Evolutionary conservation across 2,329 filamentous ascomycete species (phyloP), one percentile per base, ranked within the genome.

Genomic region (Xylariaceae sp.): DNA sequence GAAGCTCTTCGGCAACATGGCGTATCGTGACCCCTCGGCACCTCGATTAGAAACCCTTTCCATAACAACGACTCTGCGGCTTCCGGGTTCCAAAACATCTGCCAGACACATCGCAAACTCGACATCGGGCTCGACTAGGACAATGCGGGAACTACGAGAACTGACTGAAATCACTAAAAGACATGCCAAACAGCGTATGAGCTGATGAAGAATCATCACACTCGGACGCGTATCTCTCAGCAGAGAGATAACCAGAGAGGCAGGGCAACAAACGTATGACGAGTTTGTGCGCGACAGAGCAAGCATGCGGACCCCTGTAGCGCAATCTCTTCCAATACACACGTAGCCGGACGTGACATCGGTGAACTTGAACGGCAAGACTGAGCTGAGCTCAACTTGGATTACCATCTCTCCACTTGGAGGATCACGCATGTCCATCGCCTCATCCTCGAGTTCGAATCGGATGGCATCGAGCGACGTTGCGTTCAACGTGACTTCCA

Each of bases 341-440:
- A 78, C 23, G 45, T 76, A 69, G 0, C 57, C 59, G 1, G 64
- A 61, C 4, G 37, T 11, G 0, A 39, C 17, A 1, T 3, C 4
- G 1, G 62, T 64, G 1, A 73, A 49, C 23, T 64, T 68, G n/a
- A 76, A n/a, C 0, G 70, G 62, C 10, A 70, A 63, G 0, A 68
- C 65, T 0, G 71, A 73, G 66, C 76, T 77, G 66, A 75, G 77
- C 17, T 73, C 64, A 0, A 76, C 73, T 39, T 70, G 67, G 17
- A 75, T 67, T 2, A 56, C 15, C 7, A 64, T 57, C 18, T 62
- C 42, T 17, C 56, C 58, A 1, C 44, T 37, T 2, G 9, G 42
- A 23, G 7, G 59, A 10, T 48, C 15, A 42, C 17, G 23, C 5
- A 45, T 17, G 39, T 1, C 15, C 35, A 34, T 50, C 39, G 39